Percentiles rank a stretch among this genome's conserved stretches.
Evolutionary conservation across 169 alveolate species (phyloP).

Genomic region (Ichthyophthirius multifiliis): DNA sequence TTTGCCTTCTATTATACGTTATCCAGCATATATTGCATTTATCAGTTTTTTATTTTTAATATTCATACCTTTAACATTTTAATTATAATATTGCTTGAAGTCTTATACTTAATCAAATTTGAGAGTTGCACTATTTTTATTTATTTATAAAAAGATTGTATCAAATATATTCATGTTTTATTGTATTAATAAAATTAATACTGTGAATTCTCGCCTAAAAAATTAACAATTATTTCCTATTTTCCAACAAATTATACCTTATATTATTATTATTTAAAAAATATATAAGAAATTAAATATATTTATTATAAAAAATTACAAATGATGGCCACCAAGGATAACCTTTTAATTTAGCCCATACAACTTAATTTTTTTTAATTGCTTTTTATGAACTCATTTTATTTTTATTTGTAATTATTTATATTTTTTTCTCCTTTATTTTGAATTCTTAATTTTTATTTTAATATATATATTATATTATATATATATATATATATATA

Average conservation of each 20-base stretch:
- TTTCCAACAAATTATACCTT: too few species aligned
- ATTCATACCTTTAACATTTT: background rate
- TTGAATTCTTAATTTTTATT: too few species aligned
- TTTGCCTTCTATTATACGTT: background rate
- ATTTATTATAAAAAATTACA: background rate
- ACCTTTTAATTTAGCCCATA: slow-evolving; percentile 27
- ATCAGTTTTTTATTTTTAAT: background rate
- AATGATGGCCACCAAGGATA: slow-evolving; percentile 31
- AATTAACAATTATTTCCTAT: background rate
- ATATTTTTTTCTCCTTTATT: too few species aligned
- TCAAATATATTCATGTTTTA: background rate
- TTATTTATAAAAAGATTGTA: background rate
- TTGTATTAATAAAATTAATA: background rate
- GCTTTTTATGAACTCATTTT: too few species aligned
- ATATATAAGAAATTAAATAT: background rate
- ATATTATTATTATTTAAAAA: background rate
- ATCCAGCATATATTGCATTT: background rate
- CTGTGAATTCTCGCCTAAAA: background rate
- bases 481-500: too few species aligned
- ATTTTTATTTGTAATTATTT: too few species aligned
- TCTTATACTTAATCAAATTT: background rate
- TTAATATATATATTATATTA: too few species aligned
- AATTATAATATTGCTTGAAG: background rate
- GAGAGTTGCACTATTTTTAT: background rate
- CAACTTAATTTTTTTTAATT: slow-evolving; percentile 16